phyloP scores from a whole-genome alignment of 257 asterid genomes.

The Nicotiana sylvestris region DNA sequence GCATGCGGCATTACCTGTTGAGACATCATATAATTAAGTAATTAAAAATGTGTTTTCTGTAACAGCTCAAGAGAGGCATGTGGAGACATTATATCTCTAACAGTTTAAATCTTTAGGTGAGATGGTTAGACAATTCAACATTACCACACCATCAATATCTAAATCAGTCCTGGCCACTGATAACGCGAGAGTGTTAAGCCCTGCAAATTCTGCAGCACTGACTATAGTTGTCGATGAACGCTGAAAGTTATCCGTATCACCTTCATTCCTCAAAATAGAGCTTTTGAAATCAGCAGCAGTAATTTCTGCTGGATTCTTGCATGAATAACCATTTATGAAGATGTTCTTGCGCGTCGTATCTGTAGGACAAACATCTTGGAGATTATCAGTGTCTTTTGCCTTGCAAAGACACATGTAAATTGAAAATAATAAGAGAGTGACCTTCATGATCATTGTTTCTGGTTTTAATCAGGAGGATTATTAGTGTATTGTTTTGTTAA shows the following conservation, averaged over 20 bases:
- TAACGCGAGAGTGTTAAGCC: slow-evolving; percentile 66
- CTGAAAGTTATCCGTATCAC: slow-evolving; percentile 46
- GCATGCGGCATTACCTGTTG: slow-evolving; percentile 35
- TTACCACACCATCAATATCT: slow-evolving; percentile 58
- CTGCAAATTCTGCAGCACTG: slow-evolving; percentile 64
- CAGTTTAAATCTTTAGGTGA: slow-evolving; percentile 8
- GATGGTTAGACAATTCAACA: slow-evolving; percentile 7
- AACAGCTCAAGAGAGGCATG: background rate
- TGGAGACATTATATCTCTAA: background rate
- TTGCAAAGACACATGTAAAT: background rate
- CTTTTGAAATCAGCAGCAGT: slow-evolving; percentile 62
- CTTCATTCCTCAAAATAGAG: slow-evolving; percentile 32
- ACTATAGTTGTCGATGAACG: slow-evolving; percentile 35
- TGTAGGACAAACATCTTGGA: slow-evolving; percentile 56
- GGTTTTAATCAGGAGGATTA: background rate
- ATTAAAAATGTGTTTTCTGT: background rate
- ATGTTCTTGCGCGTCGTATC: slow-evolving; percentile 19
- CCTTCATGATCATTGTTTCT: slow-evolving; percentile 7
- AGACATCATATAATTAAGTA: background rate
- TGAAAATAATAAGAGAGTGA: slow-evolving; percentile 21
- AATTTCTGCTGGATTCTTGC: slow-evolving; percentile 48
- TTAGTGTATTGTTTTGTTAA: background rate
- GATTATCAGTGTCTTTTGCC: slow-evolving; percentile 46
- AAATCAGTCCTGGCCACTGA: slow-evolving; percentile 58
- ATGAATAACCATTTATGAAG: slow-evolving; percentile 62